These are phyloP conservation scores for Epichloe brachyelytri DNA, from an alignment of 2,329 filamentous ascomycete genomes.

Conservation along the genomic window DNA sequence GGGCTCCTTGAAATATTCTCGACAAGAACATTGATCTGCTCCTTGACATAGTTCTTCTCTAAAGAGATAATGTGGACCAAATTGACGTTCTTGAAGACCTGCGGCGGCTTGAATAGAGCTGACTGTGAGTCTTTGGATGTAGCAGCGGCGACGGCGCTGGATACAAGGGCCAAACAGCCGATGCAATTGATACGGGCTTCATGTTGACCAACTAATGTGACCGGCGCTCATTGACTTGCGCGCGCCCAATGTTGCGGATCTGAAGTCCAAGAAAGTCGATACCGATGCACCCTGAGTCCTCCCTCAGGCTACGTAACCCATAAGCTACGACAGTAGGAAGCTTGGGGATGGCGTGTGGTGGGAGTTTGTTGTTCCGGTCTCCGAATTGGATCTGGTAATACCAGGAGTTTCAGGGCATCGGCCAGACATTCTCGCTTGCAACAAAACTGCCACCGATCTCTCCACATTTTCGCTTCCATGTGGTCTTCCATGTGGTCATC, in stretches of 20 bases:
- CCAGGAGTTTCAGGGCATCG: too few relatives aligned
- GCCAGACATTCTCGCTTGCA: background rate
- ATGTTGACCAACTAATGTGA: conserved; percentile 19
- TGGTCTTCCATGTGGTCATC: too few relatives aligned
- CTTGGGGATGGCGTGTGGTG: conserved; percentile 4
- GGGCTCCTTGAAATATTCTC: conserved; percentile 68
- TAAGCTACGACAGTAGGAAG: background rate
- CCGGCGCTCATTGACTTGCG: conserved; percentile 22
- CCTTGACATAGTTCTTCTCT: conserved; percentile 83
- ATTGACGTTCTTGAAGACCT: conserved; percentile 89
- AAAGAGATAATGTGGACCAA: conserved; percentile 80
- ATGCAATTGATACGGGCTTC: conserved; percentile 35
- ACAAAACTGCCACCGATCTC: background rate
- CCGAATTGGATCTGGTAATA: background rate
- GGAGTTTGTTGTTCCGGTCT: conserved; percentile 7
- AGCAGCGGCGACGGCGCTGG: conserved; percentile 31
- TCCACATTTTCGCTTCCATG: background rate
- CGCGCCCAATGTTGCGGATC: conserved; percentile 11
- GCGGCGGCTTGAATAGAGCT: conserved; percentile 66
- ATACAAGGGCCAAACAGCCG: conserved; percentile 47
- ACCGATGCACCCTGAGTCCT: conserved; percentile 1
- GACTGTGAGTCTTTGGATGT: conserved; percentile 48
- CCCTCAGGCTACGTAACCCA: conserved; percentile 6
- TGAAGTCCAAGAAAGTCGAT: conserved; percentile 6
- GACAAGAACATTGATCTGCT: conserved; percentile 86